Percentiles rank a stretch among this genome's conserved stretches.
phyloP scores from a whole-genome alignment of 257 asterid species.

The Gentiana dahurica region DNA sequence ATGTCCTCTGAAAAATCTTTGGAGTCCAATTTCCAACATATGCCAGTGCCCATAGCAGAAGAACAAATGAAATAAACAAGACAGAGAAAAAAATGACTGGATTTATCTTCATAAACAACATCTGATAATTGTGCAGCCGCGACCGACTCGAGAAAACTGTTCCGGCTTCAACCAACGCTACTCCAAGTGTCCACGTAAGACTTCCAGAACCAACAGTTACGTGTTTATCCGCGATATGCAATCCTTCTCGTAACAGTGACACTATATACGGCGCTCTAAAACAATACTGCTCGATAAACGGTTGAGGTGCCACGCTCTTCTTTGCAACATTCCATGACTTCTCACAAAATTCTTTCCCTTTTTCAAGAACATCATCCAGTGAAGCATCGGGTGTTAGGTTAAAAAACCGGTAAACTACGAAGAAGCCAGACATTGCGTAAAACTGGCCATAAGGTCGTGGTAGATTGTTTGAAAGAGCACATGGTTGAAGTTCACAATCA shows the following conservation, averaged over 20 bases:
- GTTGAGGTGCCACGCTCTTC: slow-evolving; percentile 80
- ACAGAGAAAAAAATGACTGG: slow-evolving; percentile 35
- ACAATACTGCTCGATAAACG: slow-evolving; percentile 94
- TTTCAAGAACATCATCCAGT: slow-evolving; percentile 61
- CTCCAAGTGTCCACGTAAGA: slow-evolving; percentile 97
- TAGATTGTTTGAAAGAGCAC: slow-evolving; percentile 60
- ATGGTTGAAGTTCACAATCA: slow-evolving; percentile 79
- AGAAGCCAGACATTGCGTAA: slow-evolving; percentile 93
- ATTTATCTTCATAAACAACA: slow-evolving; percentile 39
- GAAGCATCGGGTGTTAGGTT: slow-evolving; percentile 57
- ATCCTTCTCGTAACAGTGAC: slow-evolving; percentile 78
- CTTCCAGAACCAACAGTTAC: slow-evolving; percentile 84
- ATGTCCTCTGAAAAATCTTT: slow-evolving; percentile 42
- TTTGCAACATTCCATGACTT: slow-evolving; percentile 69
- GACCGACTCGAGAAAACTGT: slow-evolving; percentile 43
- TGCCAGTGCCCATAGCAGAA: slow-evolving; percentile 47
- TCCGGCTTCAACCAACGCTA: slow-evolving; percentile 92
- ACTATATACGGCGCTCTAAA: slow-evolving; percentile 86
- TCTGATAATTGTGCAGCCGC: slow-evolving; percentile 33
- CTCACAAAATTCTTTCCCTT: slow-evolving; percentile 70
- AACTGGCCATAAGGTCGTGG: slow-evolving; percentile 85
- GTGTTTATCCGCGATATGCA: slow-evolving; percentile 66
- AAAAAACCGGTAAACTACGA: slow-evolving; percentile 69
- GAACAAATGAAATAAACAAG: slow-evolving; percentile 51
- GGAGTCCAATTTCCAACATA: slow-evolving; percentile 45